Evolutionary conservation across 495 filamentous ascomycete genomes (phyloP), one percentile per base, ranked within the genome.

Genomic region (Daldinia bambusicola): DNA sequence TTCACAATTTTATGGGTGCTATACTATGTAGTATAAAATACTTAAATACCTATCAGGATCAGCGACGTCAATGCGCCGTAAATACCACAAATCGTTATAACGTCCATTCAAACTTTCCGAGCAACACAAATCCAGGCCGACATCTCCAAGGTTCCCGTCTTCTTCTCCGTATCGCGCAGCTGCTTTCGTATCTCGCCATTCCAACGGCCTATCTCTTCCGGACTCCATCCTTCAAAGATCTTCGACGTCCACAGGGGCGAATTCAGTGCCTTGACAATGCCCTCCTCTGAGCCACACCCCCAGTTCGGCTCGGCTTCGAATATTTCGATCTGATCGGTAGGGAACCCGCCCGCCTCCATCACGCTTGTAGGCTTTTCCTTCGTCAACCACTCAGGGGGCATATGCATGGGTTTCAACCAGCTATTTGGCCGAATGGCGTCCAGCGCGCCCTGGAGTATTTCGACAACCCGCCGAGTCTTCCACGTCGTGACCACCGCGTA

Each of bases 71-170:
- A 13, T 48, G 20, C 20, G 16, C 8, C 43, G 9, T 48, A 20
- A 48, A 20, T 14, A 2, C 16, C 16, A 20, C 3, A 48, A 48
- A 48, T 48, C 9, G 22, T 22, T 13, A 30, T 9, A 6, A 18
- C 55, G 9, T 36, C 31, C 38, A 50, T 3, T 53, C 16, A 56
- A 22, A 10, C n/a, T 50, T 71, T 74, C n/a, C 40, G 59, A 50
- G 67, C 70, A 26, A 74, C 78, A 55, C 86, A 86, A 74, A 86
- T 81, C 74, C 84, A 80, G 1, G 86, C 83, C 40, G 87, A 77
- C 66, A 87, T 81, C 76, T 84, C 84, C 34, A 86, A 76, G 40
- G 80, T 75, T 9, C 81, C 79, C 63, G 83, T 83, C 66, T 79
- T 76, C 71, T 78, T 79, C 58, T 85, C 83, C 53, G 81, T 70